These are phyloP conservation scores for Nannochloropsis oceanica DNA, from an alignment of 108 stramenopile species.

Conservation along the genomic window DNA sequence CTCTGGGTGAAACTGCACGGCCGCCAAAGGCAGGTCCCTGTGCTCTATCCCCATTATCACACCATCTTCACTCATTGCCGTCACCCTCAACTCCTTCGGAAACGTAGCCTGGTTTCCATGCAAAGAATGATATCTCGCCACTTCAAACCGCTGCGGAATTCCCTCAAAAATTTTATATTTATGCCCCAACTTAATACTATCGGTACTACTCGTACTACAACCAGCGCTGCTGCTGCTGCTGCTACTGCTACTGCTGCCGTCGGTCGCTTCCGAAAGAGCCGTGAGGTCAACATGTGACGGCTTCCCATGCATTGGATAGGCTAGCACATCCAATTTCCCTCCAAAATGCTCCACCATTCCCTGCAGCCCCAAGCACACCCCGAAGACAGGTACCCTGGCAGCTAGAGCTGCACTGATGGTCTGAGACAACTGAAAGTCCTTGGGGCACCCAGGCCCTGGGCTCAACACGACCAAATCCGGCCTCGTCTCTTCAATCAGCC, in stretches of 20 bases:
- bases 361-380: slow-evolving; percentile 92
- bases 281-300: slow-evolving; percentile 50
- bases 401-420: slow-evolving; percentile 47
- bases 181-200: neutral
- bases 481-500: neutral
- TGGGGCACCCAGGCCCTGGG: slow-evolving; percentile 91
- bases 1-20: slow-evolving; percentile 98
- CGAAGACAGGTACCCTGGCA: slow-evolving; percentile 68
- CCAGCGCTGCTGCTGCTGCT: no score
- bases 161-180: slow-evolving; percentile 55
- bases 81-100: slow-evolving; percentile 61
- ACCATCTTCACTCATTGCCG: slow-evolving; percentile 77
- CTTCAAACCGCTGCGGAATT: slow-evolving; percentile 69
- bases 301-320: slow-evolving; percentile 94
- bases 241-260: neutral
- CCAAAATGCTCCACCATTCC: slow-evolving; percentile 96
- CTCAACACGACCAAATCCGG: slow-evolving; percentile 60
- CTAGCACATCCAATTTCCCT: slow-evolving; percentile 68
- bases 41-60: slow-evolving; percentile 92
- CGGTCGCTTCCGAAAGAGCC: neutral
- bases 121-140: slow-evolving; percentile 86
- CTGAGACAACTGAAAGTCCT: slow-evolving; percentile 69
- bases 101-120: slow-evolving; percentile 61
- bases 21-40: slow-evolving; percentile 75
- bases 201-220: no score